Base-by-base conservation (phyloP, 768 basidiomycete species). In the Lactifluus hygrophoroides region DNA sequence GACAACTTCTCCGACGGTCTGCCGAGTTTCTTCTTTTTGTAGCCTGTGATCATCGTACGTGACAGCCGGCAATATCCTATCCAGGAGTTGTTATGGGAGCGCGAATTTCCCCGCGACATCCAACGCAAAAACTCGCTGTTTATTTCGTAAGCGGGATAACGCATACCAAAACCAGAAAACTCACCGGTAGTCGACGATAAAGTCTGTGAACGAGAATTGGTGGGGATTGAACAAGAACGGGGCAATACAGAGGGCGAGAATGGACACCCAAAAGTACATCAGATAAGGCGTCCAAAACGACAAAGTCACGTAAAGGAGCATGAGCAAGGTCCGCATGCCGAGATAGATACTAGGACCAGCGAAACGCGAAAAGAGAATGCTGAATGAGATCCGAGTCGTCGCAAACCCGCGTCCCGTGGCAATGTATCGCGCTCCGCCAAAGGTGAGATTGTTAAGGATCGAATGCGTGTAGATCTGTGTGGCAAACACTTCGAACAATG, bases 201-300 rank as follows among this genome's bases (percentile, higher is more conserved):
- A 99, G 72, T 99, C 96, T 38, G 93, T 83, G 72, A 94, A 88
- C 19, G 90, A 90, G 75, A 99, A 99, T 73, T 98, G 96, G 72
- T 99, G 96, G n/a, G 96, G 96, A 70, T 98, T 99, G 82, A 98
- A 99, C 67, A 97, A 71, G 87, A 99, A 99, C 8, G 96, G 96
- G 30, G 95, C 87, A 63, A 97, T 74, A 67, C 94, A 97, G 9
- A 99, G 80, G 16, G 94, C 83, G 32, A 94, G 76, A 62, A 94
- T 91, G 43, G 95, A 94, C 54, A 97, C 71, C 95, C 95, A 98
- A 80, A 99, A 99, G 77, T 98, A 99, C 70, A 94, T 86, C 66
- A 97, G 72, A 71, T 88, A 95, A 3, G 88, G 85, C 30, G 90
- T 90, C 90, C 91, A 97, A 52, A 97, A 73, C 27, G 92, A 78